Conservation (phyloP, 2,329 filamentous ascomycete species). For the Fusarium sterilihyphosum region DNA sequence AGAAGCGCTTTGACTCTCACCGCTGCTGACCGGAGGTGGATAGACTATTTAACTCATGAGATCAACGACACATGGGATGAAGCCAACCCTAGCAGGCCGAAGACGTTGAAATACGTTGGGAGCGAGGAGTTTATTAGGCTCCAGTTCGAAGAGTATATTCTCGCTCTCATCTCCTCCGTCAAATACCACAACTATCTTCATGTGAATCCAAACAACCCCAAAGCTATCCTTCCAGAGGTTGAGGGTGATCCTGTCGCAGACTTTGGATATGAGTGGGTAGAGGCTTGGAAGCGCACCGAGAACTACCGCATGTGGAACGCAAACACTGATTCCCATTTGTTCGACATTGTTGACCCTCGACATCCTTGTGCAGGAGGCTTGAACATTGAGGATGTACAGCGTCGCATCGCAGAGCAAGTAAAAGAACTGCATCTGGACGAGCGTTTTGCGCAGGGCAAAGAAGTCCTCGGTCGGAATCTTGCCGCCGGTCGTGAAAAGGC, state of each 20-base stretch:
- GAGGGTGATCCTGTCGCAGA: slow-evolving; percentile 88
- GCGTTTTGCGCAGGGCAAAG: slow-evolving; percentile 81
- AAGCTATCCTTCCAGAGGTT: slow-evolving; percentile 71
- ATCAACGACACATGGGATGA: slow-evolving; percentile 98
- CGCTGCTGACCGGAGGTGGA: slow-evolving; percentile 91
- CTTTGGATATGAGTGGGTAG: slow-evolving; percentile 85
- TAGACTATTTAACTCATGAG: slow-evolving; percentile 92
- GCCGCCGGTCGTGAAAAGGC: slow-evolving; percentile 89
- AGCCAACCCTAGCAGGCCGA: slow-evolving; percentile 86
- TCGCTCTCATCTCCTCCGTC: slow-evolving; percentile 85
- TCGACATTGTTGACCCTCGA: slow-evolving; percentile 91
- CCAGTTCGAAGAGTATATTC: slow-evolving; percentile 96
- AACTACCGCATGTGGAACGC: slow-evolving; percentile 91
- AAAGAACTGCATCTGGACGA: slow-evolving; percentile 95
- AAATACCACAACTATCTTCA: slow-evolving; percentile 86
- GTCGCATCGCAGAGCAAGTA: slow-evolving; percentile 89
- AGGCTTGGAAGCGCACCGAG: slow-evolving; percentile 87
- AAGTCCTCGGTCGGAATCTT: slow-evolving; percentile 89
- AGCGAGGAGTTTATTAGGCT: slow-evolving; percentile 97
- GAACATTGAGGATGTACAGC: slow-evolving; percentile 92
- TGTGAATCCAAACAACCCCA: slow-evolving; percentile 73
- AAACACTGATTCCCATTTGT: slow-evolving; percentile 85
- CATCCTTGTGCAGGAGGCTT: slow-evolving; percentile 94
- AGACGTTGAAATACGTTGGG: slow-evolving; percentile 91
- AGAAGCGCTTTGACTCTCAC: slow-evolving; percentile 81